Base-by-base conservation (phyloP, 768 basidiomycete genomes). In the Boletus vermiculosoides region DNA sequence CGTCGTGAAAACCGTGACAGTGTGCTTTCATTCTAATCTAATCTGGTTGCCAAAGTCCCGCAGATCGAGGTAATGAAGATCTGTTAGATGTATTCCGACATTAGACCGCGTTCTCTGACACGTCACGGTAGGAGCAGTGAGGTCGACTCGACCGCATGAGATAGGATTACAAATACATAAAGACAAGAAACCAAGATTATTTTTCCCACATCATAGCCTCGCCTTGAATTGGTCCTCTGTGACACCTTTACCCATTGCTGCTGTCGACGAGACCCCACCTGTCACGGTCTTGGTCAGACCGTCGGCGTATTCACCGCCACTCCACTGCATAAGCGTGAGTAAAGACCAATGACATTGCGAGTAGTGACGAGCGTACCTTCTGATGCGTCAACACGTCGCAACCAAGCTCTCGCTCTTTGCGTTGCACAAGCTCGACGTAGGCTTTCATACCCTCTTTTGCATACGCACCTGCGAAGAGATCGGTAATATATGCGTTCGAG, bases 221-320 rank as follows among this genome's bases (percentile, higher is more conserved):
- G 75, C 47, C 58, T 63, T 66, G 75, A 96, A 97, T 72, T 96
- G 94, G 37, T 86, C 74, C 76, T 97, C 94, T 0, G 94, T 97
- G 31, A 96, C 94, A 54, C 96, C 96, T 64, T 86, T 86, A 49
- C 96, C 97, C 96, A 98, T 98, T n/a, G 97, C 96, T n/a, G 95
- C 84, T 11, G 96, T 98, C 47, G 93, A 94, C 37, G 93, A 96
- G 59, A 99, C 83, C 56, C 97, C 97, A 25, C 97, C 97, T 36
- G 97, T 99, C 54, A 98, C 92, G 8, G 96, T 95, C 83, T 93
- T 94, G 75, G 97, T 82, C 52, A 96, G 73, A 61, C 84, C 87
- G 73, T 97, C 94, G 36, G 90, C 90, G 65, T 92, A 95, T 73
- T 96, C 94, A 5, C 90, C 94, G 34, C 95, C 95, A 61, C 90